These are phyloP conservation scores for Pseudogymnoascus sp. DNA, from an alignment of 2,329 filamentous ascomycete genomes.

Conservation along the genomic window DNA sequence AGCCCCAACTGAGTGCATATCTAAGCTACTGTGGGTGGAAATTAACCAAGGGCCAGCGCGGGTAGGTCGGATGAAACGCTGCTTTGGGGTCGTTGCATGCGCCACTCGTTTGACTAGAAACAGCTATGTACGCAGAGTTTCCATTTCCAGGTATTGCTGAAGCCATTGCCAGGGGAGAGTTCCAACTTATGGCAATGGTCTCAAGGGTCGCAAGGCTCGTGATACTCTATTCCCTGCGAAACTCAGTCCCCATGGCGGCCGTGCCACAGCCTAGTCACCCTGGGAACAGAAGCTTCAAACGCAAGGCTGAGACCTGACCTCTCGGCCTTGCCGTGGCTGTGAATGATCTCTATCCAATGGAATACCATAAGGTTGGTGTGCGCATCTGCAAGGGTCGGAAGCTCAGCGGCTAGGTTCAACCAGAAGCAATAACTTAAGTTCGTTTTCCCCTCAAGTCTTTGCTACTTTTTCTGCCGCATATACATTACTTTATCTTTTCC, in stretches of 20 bases:
- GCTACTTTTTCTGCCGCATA: background rate
- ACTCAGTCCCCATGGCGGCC: background rate
- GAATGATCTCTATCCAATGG: background rate
- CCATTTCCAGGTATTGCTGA: background rate
- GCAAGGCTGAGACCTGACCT: background rate
- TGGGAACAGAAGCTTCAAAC: background rate
- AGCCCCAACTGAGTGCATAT: background rate
- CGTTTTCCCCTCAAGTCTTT: background rate
- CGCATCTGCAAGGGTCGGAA: background rate
- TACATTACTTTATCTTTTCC: background rate
- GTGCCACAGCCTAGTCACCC: background rate
- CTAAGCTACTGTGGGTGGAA: background rate
- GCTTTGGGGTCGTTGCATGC: background rate
- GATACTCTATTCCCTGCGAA: background rate
- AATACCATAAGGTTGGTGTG: background rate
- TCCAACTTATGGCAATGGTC: background rate
- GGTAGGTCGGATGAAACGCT: background rate
- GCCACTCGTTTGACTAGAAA: background rate
- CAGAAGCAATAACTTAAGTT: background rate
- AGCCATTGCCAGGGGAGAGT: background rate
- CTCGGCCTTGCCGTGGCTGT: background rate
- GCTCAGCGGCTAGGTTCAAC: background rate
- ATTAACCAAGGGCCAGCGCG: background rate
- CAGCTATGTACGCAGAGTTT: background rate
- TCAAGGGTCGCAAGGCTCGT: background rate